A percentile compares a stretch with the other conserved stretches of the same genome.
Conservation (phyloP, 2,329 filamentous ascomycete genomes). For the Nothopassalora personata region DNA sequence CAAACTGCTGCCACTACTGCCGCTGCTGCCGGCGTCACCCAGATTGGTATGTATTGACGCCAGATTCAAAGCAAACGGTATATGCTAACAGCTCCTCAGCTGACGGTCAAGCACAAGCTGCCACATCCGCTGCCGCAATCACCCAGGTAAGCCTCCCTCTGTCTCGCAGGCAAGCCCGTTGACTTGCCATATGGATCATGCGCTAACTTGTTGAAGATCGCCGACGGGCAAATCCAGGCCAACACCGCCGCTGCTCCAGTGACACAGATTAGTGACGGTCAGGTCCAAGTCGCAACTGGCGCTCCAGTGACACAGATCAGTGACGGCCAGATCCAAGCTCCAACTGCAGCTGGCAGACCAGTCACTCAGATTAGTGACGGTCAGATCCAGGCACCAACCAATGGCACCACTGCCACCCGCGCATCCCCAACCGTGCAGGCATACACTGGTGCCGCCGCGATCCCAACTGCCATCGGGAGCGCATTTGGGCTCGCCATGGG, state of each 20-base stretch:
- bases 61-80: not conserved
- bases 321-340: constrained; percentile 42
- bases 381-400: constrained; percentile 34
- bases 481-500: constrained; percentile 30
- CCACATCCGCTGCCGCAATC: constrained; percentile 18
- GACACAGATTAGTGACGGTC: constrained; percentile 22
- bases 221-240: constrained; percentile 23
- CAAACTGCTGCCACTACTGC: not conserved
- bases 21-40: constrained; percentile 1
- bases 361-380: constrained; percentile 28
- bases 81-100: not conserved
- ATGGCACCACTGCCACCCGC: constrained; percentile 11
- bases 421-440: constrained; percentile 12
- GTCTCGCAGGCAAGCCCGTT: too few species aligned
- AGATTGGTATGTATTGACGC: not conserved
- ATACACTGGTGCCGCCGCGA: constrained; percentile 31
- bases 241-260: constrained; percentile 13
- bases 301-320: constrained; percentile 25
- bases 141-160: constrained; percentile 21
- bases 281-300: constrained; percentile 23
- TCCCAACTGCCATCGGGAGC: constrained; percentile 21
- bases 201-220: too few species aligned
- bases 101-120: constrained; percentile 26
- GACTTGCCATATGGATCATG: not conserved
- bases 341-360: constrained; percentile 14